phyloP scores from a whole-genome alignment of 495 filamentous ascomycete genomes.

The Neurospora sp. region DNA sequence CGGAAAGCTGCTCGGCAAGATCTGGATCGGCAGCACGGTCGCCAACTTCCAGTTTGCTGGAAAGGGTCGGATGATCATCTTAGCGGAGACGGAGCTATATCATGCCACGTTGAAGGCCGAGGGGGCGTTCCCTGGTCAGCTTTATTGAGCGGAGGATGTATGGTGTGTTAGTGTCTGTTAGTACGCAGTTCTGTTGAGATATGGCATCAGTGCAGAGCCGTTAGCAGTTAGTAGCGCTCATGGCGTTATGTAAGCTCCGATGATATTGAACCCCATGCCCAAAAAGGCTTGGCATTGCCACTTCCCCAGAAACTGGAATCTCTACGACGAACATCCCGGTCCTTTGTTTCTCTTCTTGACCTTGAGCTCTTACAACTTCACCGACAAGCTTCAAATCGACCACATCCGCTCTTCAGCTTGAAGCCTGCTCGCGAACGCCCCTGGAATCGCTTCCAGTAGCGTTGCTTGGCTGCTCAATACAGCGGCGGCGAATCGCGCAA shows the following conservation, averaged over 20 bases:
- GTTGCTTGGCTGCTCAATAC: not conserved
- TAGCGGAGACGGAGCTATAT: constrained; percentile 38
- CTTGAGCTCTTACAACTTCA: not conserved
- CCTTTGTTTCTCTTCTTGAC: not conserved
- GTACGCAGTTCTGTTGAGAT: not conserved
- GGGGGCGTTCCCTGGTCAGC: constrained; percentile 21
- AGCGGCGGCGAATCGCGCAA: not conserved
- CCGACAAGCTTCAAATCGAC: not conserved
- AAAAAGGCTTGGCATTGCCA: not conserved
- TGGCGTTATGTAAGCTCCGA: not conserved
- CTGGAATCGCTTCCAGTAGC: not conserved
- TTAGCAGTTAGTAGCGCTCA: not conserved
- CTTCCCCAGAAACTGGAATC: not conserved
- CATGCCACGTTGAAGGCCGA: constrained; percentile 36
- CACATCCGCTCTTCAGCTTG: not conserved
- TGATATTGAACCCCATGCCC: too few species aligned
- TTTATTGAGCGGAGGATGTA: constrained; percentile 3
- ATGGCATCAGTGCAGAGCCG: not conserved
- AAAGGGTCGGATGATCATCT: constrained; percentile 40
- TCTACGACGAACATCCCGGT: not conserved
- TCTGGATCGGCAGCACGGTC: constrained; percentile 31
- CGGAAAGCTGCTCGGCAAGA: constrained; percentile 49
- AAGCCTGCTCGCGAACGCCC: not conserved
- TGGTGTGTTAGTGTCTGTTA: not conserved
- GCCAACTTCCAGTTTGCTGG: constrained; percentile 51